Percentiles rank a stretch among this genome's conserved stretches.
phyloP scores from a whole-genome alignment of 2,329 filamentous ascomycete species.

The Fusarium sp. region DNA sequence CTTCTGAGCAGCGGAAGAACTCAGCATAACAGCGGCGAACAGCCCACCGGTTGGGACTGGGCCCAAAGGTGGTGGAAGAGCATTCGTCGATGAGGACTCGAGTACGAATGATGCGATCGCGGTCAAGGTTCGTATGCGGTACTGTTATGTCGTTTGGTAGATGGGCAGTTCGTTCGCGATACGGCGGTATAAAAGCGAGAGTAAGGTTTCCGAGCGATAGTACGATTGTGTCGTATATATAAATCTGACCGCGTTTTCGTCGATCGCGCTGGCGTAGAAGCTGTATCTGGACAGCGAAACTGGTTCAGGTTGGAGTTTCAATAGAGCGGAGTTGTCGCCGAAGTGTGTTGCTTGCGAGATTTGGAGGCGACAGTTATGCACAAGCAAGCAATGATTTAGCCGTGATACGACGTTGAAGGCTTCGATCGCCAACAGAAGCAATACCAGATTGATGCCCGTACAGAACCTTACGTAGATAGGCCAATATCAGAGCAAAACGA shows the following conservation, averaged over 20 bases:
- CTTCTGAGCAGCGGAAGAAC: constrained; percentile 49
- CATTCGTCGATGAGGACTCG: constrained; percentile 49
- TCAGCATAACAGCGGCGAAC: constrained; percentile 49
- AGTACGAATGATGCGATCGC: constrained; percentile 29
- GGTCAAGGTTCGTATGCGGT: constrained; percentile 14
- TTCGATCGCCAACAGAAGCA: constrained; percentile 26
- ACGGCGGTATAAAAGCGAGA: background rate
- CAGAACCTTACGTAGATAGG: constrained; percentile 14
- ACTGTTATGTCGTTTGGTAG: constrained; percentile 9
- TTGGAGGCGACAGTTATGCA: constrained; percentile 35
- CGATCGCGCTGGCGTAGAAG: constrained; percentile 7
- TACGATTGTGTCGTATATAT: background rate
- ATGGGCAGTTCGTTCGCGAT: constrained; percentile 3
- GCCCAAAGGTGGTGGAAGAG: constrained; percentile 49
- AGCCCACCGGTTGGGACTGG: constrained; percentile 54
- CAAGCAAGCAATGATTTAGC: constrained; percentile 11
- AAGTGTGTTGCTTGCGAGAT: constrained; percentile 35
- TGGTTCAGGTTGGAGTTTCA: constrained; percentile 23
- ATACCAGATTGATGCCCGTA: constrained; percentile 27
- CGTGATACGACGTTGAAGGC: background rate
- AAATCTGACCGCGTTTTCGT: constrained; percentile 13
- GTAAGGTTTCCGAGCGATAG: background rate
- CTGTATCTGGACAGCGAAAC: constrained; percentile 17
- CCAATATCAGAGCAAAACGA: constrained; percentile 40
- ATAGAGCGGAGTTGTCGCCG: constrained; percentile 32